Conservation (phyloP, 2,329 filamentous ascomycete genomes). For the Xylariomycetidae sp. region DNA sequence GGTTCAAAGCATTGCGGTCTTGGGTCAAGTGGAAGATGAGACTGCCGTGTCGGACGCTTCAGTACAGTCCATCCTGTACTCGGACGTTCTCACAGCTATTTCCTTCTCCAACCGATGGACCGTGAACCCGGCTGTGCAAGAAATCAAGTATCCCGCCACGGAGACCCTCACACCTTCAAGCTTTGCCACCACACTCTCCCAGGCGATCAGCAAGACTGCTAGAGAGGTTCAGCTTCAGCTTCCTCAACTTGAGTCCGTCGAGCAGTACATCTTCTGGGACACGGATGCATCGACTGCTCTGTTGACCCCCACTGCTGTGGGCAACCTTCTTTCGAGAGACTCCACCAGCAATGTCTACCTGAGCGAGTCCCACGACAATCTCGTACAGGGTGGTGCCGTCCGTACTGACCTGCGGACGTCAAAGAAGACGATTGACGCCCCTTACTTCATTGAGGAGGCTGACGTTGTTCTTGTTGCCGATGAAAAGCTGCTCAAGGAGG, state of each 20-base stretch:
- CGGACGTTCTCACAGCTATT: conserved; percentile 82
- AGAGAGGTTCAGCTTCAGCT: conserved; percentile 36
- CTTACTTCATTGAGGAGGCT: conserved; percentile 73
- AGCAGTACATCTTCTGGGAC: conserved; percentile 95
- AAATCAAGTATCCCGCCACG: conserved; percentile 82
- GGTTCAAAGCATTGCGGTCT: conserved; percentile 69
- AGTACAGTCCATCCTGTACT: conserved; percentile 78
- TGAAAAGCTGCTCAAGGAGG: conserved; percentile 70
- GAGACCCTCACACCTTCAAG: conserved; percentile 50
- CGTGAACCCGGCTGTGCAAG: conserved; percentile 59
- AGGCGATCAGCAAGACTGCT: conserved; percentile 47
- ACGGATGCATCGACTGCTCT: conserved; percentile 66
- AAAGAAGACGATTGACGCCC: conserved; percentile 74
- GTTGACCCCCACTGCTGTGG: conserved; percentile 56
- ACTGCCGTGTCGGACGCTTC: conserved; percentile 67
- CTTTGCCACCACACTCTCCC: conserved; percentile 45
- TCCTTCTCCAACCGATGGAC: conserved; percentile 68
- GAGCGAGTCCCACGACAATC: conserved; percentile 60
- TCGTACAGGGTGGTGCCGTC: conserved; percentile 67
- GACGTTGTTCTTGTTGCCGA: conserved; percentile 75
- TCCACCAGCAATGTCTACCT: conserved; percentile 57
- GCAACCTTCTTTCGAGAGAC: conserved; percentile 62
- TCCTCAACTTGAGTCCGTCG: conserved; percentile 47
- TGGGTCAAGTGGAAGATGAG: conserved; percentile 79
- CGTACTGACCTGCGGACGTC: conserved; percentile 83